Conservation (phyloP, 768 basidiomycete genomes). For the Mycena leptocephala region DNA sequence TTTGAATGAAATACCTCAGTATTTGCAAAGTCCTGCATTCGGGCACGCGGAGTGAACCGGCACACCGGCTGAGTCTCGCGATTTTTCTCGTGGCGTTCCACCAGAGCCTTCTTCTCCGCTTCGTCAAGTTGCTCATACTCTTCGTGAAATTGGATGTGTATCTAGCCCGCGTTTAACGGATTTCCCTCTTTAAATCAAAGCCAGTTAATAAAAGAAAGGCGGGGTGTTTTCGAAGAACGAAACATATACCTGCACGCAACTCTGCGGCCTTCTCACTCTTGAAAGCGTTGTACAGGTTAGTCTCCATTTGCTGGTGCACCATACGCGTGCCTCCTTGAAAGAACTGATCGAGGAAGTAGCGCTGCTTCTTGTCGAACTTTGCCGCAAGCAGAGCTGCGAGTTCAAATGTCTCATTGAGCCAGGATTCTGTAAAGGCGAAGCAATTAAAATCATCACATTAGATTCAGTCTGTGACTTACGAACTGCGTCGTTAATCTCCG, state of each 20-base stretch:
- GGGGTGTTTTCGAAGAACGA: no score
- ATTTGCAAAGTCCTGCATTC: background rate
- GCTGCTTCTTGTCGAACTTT: background rate
- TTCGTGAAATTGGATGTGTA: background rate
- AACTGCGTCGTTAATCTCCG: background rate
- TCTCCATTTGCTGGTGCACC: background rate
- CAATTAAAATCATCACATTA: background rate
- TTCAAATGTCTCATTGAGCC: background rate
- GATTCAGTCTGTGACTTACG: background rate
- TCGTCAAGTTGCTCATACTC: background rate
- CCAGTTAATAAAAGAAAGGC: background rate
- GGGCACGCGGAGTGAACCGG: background rate
- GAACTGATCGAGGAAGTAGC: background rate
- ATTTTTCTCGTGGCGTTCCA: background rate
- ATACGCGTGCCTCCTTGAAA: conserved; percentile 1
- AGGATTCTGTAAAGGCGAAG: background rate
- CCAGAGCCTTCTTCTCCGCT: background rate
- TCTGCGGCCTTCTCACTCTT: background rate
- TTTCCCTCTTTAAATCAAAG: background rate
- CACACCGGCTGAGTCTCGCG: background rate
- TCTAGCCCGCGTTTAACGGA: background rate
- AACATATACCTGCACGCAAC: background rate
- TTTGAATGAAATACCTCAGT: no score
- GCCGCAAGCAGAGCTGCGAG: background rate
- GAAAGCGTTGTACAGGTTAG: conserved; percentile 2